Evolutionary conservation across 129 eudicot species (phyloP).

Genomic region (Helichrysum umbraculigerum): DNA sequence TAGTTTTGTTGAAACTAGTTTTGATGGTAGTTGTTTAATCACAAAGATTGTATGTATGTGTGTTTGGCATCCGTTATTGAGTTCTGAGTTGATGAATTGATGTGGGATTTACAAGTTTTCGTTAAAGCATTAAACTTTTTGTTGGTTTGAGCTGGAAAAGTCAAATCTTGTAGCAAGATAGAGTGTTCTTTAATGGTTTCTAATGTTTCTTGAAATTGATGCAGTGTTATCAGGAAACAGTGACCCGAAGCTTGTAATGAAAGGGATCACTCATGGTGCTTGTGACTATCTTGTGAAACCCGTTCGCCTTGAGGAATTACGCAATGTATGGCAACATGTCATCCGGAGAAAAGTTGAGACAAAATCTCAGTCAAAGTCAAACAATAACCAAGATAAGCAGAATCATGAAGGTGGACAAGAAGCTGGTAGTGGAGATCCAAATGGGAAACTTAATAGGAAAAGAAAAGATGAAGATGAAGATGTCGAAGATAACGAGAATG

Average conservation of each 20-base stretch:
- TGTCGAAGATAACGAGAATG: slow-evolving; percentile 67
- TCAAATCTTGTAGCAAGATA: not conserved
- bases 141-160: slow-evolving; percentile 20
- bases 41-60: not conserved
- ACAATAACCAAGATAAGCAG: slow-evolving; percentile 45
- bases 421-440: slow-evolving; percentile 61
- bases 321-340: slow-evolving; percentile 98
- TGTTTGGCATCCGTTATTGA: slow-evolving; percentile 15
- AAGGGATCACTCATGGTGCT: slow-evolving; percentile 95
- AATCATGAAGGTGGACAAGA: slow-evolving; percentile 60
- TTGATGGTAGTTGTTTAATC: not conserved
- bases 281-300: slow-evolving; percentile 97
- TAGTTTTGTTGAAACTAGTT: not conserved
- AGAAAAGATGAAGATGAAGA: slow-evolving; percentile 93
- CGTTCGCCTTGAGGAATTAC: slow-evolving; percentile 85
- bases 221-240: slow-evolving; percentile 96
- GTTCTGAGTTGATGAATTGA: slow-evolving; percentile 3
- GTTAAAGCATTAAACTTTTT: not conserved
- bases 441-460: slow-evolving; percentile 62
- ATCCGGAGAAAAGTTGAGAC: slow-evolving; percentile 65
- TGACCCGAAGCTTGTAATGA: slow-evolving; percentile 94
- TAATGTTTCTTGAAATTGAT: slow-evolving; percentile 26
- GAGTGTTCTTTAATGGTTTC: slow-evolving; percentile 12
- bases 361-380: slow-evolving; percentile 49
- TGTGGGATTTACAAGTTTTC: not conserved